Evolutionary conservation across 2,329 filamentous ascomycete species (phyloP).

Genomic region (Colletotrichum sp.): DNA sequence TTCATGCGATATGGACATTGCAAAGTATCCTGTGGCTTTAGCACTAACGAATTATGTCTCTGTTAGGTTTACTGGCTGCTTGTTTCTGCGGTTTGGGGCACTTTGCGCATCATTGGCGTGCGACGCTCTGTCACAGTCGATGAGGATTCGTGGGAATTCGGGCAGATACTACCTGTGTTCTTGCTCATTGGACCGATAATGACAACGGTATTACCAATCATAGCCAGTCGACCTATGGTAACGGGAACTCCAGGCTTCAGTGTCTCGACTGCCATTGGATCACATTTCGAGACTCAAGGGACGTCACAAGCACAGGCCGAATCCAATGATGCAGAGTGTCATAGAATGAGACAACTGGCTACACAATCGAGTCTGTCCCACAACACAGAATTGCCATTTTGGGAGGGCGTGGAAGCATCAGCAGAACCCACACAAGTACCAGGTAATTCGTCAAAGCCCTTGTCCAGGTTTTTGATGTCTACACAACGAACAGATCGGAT

Average conservation of each 20-base stretch:
- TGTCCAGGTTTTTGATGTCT: too few relatives aligned
- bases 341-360: fast-evolving
- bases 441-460: too few relatives aligned
- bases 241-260: background rate
- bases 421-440: background rate
- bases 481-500: too few relatives aligned
- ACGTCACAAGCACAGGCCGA: fast-evolving
- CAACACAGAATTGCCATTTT: fast-evolving
- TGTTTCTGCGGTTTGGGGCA: background rate
- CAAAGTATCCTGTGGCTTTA: fast-evolving
- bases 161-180: background rate
- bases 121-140: background rate
- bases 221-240: background rate
- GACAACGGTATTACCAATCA: background rate
- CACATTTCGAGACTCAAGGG: background rate
- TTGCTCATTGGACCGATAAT: background rate
- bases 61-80: background rate
- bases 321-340: fast-evolving
- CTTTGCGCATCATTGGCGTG: background rate
- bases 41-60: background rate
- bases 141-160: background rate
- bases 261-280: background rate
- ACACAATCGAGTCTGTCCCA: background rate
- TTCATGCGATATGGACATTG: fast-evolving
- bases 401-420: fast-evolving